Conservation (phyloP, 1,284 basidiomycete genomes). For the Apiotrichum veenhuisii region DNA sequence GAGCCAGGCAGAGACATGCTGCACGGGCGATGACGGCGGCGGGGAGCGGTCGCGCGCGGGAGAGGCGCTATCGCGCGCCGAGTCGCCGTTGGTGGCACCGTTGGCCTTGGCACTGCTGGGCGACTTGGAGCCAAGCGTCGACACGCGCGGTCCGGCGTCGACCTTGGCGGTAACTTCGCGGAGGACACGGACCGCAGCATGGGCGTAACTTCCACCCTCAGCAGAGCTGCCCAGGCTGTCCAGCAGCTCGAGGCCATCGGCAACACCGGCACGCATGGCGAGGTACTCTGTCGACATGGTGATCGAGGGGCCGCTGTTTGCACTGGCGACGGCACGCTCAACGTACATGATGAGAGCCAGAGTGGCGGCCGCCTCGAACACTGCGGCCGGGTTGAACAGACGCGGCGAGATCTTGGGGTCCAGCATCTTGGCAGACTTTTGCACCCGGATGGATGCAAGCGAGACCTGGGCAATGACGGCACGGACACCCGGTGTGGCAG, state of each 20-base stretch:
- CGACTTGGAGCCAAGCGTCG: background rate
- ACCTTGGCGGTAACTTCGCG: slow-evolving; percentile 25
- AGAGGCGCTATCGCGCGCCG: background rate
- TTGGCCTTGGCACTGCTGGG: slow-evolving; percentile 3
- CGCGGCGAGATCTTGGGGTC: slow-evolving; percentile 39
- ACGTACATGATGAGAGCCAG: slow-evolving; percentile 39
- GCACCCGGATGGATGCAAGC: slow-evolving; percentile 33
- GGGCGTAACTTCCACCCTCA: slow-evolving; percentile 23
- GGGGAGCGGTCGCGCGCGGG: background rate
- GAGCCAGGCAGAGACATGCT: slow-evolving; percentile 27
- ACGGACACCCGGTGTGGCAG: slow-evolving; percentile 25
- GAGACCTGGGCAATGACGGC: slow-evolving; percentile 35
- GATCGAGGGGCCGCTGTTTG: slow-evolving; percentile 9
- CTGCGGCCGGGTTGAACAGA: slow-evolving; percentile 33
- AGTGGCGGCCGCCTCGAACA: slow-evolving; percentile 40
- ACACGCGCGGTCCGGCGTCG: slow-evolving; percentile 14
- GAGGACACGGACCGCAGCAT: slow-evolving; percentile 32
- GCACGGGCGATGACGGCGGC: background rate
- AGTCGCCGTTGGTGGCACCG: slow-evolving; percentile 10
- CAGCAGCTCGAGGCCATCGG: slow-evolving; percentile 39
- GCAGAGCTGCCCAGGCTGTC: slow-evolving; percentile 28
- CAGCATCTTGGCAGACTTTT: slow-evolving; percentile 40
- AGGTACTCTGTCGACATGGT: slow-evolving; percentile 24
- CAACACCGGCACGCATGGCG: slow-evolving; percentile 32
- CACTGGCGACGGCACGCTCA: slow-evolving; percentile 27